phyloP scores from a whole-genome alignment of 2,329 filamentous ascomycete genomes.

The Phoma herbarum region DNA sequence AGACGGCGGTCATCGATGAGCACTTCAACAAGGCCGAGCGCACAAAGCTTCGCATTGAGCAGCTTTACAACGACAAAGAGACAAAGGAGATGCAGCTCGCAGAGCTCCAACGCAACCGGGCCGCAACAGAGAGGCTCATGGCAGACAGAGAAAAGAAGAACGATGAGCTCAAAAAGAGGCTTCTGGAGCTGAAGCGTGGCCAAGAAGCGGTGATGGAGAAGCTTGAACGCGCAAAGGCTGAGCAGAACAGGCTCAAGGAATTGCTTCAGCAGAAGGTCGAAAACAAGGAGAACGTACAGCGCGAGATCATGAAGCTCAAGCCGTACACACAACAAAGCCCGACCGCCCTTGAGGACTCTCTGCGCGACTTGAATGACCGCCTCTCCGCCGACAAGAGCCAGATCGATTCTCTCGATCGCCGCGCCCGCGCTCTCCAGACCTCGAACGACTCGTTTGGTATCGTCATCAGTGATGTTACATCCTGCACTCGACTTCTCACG shows the following conservation, averaged over 20 bases:
- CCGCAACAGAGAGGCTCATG: constrained; percentile 81
- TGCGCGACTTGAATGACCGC: constrained; percentile 82
- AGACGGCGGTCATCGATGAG: constrained; percentile 87
- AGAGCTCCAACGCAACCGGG: constrained; percentile 81
- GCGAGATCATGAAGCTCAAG: constrained; percentile 87
- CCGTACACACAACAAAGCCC: constrained; percentile 94
- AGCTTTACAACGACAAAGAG: constrained; percentile 84
- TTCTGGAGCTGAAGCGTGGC: constrained; percentile 80
- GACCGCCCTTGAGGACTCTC: constrained; percentile 78
- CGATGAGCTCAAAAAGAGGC: constrained; percentile 81
- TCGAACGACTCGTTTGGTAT: constrained; percentile 89
- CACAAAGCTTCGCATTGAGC: constrained; percentile 87
- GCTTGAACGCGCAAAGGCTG: constrained; percentile 81
- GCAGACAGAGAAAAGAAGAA: constrained; percentile 86
- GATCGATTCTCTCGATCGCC: constrained; percentile 86
- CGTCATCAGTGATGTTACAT: constrained; percentile 83
- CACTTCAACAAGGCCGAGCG: constrained; percentile 91
- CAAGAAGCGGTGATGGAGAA: constrained; percentile 86
- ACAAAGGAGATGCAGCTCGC: constrained; percentile 81
- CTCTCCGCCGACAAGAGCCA: constrained; percentile 80
- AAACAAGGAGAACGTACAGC: constrained; percentile 73
- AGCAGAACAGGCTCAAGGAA: constrained; percentile 78
- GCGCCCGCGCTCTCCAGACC: constrained; percentile 89
- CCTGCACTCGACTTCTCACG: constrained; percentile 87
- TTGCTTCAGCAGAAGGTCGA: constrained; percentile 76